Conservation (phyloP, 495 filamentous ascomycete genomes). For the Jackrogersella multiformis region DNA sequence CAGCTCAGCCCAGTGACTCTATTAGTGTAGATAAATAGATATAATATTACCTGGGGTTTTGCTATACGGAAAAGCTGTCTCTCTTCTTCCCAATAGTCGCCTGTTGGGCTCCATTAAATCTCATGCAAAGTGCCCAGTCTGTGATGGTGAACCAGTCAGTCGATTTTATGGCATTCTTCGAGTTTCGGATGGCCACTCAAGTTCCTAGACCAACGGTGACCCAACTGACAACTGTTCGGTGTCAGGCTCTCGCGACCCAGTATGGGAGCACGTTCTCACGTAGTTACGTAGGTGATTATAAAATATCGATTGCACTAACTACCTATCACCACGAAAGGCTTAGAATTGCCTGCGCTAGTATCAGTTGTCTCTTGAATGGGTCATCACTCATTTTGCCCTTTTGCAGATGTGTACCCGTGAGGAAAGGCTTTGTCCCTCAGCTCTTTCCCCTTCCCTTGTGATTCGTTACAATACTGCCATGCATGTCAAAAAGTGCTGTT, state of each 20-base stretch:
- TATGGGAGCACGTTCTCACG: not conserved
- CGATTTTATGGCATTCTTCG: not conserved
- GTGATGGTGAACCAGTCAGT: constrained; percentile 7
- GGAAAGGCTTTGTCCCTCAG: constrained; percentile 18
- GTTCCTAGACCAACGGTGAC: not conserved
- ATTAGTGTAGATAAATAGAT: too few species aligned
- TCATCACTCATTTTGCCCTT: constrained; percentile 26
- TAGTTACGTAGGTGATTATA: too few species aligned
- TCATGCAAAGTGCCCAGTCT: constrained; percentile 22
- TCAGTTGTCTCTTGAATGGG: constrained; percentile 4
- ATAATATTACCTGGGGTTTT: not conserved
- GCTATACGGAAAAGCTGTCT: constrained; percentile 12
- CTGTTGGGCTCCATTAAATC: constrained; percentile 19
- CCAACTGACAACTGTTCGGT: constrained; percentile 28
- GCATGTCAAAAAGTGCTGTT: constrained; percentile 4
- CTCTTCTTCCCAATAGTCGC: constrained; percentile 2
- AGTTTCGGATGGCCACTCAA: constrained; percentile 26
- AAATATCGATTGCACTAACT: constrained; percentile 23
- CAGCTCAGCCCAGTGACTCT: not conserved
- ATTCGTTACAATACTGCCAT: constrained; percentile 23
- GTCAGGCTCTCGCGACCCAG: constrained; percentile 14
- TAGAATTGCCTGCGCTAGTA: constrained; percentile 11
- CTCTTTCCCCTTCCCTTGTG: constrained; percentile 10
- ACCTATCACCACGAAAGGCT: constrained; percentile 22
- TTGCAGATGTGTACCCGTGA: constrained; percentile 19